Conservation (phyloP, 73 alveolate species). For the Paramecium caudatum region DNA sequence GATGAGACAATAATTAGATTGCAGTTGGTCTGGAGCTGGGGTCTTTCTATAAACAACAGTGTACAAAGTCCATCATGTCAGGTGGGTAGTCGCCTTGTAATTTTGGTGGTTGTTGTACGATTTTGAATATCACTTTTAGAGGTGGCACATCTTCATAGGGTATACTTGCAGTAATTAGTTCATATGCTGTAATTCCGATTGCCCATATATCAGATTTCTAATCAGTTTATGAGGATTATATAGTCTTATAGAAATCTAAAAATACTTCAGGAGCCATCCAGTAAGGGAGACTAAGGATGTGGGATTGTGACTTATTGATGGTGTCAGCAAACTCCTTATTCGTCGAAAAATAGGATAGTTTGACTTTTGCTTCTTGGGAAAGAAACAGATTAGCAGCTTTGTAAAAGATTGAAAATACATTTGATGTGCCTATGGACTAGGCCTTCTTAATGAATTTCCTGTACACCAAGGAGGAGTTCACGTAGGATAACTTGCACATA, state of each 20-base stretch:
- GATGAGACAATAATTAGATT: slow-evolving; percentile 6
- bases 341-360: slow-evolving; percentile 44
- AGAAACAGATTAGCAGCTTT: slow-evolving; percentile 65
- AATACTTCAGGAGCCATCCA: slow-evolving; percentile 71
- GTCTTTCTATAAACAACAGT: slow-evolving; percentile 23
- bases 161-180: not conserved
- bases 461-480: slow-evolving; percentile 53
- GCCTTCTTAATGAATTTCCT: slow-evolving; percentile 58
- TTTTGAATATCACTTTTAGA: slow-evolving; percentile 45
- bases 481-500: slow-evolving; percentile 27
- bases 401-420: slow-evolving; percentile 6
- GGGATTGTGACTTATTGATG: slow-evolving; percentile 37
- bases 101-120: slow-evolving; percentile 50
- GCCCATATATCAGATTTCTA: slow-evolving; percentile 61
- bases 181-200: slow-evolving; percentile 62
- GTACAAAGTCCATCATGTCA: slow-evolving; percentile 59
- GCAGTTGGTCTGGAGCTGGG: slow-evolving; percentile 27
- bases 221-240: slow-evolving; percentile 38
- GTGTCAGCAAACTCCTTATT: slow-evolving; percentile 56
- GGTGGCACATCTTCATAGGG: slow-evolving; percentile 70
- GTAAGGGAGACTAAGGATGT: slow-evolving; percentile 62
- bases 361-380: slow-evolving; percentile 42
- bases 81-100: slow-evolving; percentile 28
- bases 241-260: not conserved
- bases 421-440: slow-evolving; percentile 58